Evolutionary conservation across 495 filamentous ascomycete genomes (phyloP).

Genomic region (Lentithecium fluviatile): DNA sequence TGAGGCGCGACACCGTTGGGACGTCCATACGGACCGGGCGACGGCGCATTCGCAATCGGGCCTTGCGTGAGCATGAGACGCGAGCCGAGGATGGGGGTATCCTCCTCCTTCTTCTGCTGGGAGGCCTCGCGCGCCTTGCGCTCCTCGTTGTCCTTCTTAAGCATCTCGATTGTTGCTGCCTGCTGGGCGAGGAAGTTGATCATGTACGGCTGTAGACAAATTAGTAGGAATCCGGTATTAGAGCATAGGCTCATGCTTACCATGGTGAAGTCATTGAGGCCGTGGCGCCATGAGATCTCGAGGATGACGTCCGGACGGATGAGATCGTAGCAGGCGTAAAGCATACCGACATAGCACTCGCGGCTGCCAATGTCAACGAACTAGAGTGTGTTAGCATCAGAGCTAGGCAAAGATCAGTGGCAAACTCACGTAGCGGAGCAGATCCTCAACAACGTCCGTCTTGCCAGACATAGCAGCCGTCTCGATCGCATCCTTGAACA

Average conservation of each 20-base stretch:
- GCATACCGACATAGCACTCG: slow-evolving; percentile 98
- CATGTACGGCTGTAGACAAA: slow-evolving; percentile 72
- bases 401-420: slow-evolving; percentile 26
- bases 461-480: slow-evolving; percentile 94
- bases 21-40: slow-evolving; percentile 43
- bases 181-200: slow-evolving; percentile 96
- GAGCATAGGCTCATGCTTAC: slow-evolving; percentile 24
- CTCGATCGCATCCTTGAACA: slow-evolving; percentile 99
- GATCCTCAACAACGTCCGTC: slow-evolving; percentile 87
- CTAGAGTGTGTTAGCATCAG: too few species aligned
- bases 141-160: slow-evolving; percentile 97
- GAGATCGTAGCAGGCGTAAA: slow-evolving; percentile 97
- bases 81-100: slow-evolving; percentile 85
- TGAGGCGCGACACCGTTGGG: slow-evolving; percentile 46
- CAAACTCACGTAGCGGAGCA: slow-evolving; percentile 89
- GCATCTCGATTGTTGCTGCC: slow-evolving; percentile 73
- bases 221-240: slow-evolving; percentile 6
- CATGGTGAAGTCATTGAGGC: slow-evolving; percentile 97
- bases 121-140: slow-evolving; percentile 85
- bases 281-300: slow-evolving; percentile 96
- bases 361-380: slow-evolving; percentile 99
- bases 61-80: slow-evolving; percentile 99
- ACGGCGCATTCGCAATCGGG: slow-evolving; percentile 59
- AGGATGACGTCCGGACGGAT: slow-evolving; percentile 88
- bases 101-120: slow-evolving; percentile 85